These are phyloP conservation scores for Stephanodiscus triporus DNA, from an alignment of 108 stramenopile species.

Conservation along the genomic window DNA sequence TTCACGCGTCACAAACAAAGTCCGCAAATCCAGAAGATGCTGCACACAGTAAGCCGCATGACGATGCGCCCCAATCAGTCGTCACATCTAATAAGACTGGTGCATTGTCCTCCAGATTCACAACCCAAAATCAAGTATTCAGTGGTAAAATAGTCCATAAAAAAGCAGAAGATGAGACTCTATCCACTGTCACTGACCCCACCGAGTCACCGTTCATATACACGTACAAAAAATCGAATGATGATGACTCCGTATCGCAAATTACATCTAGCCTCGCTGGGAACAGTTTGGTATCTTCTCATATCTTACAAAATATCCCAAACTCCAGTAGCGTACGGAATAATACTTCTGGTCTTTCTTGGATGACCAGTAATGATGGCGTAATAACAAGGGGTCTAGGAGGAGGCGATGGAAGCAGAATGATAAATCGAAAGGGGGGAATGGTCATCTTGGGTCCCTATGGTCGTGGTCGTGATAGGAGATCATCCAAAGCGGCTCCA, in stretches of 20 bases:
- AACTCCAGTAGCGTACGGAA: constrained; percentile 8
- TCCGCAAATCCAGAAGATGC: not conserved
- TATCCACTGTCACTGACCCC: constrained; percentile 36
- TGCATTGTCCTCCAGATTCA: not conserved
- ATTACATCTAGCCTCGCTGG: constrained; percentile 48
- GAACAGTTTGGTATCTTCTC: constrained; percentile 24
- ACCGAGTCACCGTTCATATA: constrained; percentile 44
- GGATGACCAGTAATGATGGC: constrained; percentile 11
- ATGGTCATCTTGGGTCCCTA: constrained; percentile 12
- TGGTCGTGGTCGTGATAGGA: constrained; percentile 29
- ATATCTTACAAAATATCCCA: constrained; percentile 27
- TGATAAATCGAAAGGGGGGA: constrained; percentile 24
- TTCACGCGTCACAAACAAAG: not conserved
- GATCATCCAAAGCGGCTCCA: not conserved
- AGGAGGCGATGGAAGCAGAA: constrained; percentile 6
- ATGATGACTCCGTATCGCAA: constrained; percentile 54
- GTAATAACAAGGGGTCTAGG: not conserved
- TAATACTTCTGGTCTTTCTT: constrained; percentile 12
- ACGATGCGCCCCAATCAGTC: not conserved
- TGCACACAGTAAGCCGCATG: not conserved
- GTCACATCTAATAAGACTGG: not conserved
- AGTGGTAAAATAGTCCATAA: constrained; percentile 3
- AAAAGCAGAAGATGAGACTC: constrained; percentile 25
- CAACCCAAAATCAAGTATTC: not conserved
- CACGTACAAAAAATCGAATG: constrained; percentile 36